Evolutionary conservation across 2,329 filamentous ascomycete species (phyloP).

Genomic region (Colletotrichum agaves): DNA sequence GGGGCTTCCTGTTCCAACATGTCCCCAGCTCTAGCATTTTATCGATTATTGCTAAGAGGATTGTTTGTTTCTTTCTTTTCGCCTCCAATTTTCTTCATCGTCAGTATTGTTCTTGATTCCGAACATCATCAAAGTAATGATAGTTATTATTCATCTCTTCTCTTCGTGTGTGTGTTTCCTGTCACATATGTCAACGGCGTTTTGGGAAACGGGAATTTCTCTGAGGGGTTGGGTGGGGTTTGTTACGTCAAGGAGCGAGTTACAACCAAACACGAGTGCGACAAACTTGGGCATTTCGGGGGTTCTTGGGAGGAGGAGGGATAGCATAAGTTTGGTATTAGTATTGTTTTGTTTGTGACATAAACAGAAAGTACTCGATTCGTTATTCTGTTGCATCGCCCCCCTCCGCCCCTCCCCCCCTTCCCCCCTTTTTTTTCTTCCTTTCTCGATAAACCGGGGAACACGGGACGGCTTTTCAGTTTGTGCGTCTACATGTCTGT

Average conservation of each 20-base stretch:
- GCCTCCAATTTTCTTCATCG: slow-evolving; percentile 12
- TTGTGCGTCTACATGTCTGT: neutral
- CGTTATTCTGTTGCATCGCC: neutral
- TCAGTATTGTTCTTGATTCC: slow-evolving; percentile 32
- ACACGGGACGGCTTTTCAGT: slow-evolving; percentile 10
- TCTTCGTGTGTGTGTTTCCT: neutral
- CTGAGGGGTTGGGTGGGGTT: no score
- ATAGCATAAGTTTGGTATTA: neutral
- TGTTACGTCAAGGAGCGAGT: slow-evolving; percentile 13
- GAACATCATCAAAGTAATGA: slow-evolving; percentile 31
- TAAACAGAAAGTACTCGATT: neutral
- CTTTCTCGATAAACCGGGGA: neutral
- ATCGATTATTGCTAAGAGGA: slow-evolving; percentile 9
- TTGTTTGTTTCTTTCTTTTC: neutral
- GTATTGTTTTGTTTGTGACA: neutral
- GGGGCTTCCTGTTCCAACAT: neutral
- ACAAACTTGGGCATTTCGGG: neutral
- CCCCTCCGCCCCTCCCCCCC: no score
- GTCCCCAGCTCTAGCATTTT: slow-evolving; percentile 1
- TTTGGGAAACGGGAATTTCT: neutral
- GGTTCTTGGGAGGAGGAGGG: no score
- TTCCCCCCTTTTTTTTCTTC: no score
- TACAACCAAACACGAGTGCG: slow-evolving; percentile 3
- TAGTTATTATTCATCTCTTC: slow-evolving; percentile 2
- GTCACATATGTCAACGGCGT: slow-evolving; percentile 3